Conservation (phyloP, 2,329 filamentous ascomycete genomes). For the Stromatinia cepivora region DNA sequence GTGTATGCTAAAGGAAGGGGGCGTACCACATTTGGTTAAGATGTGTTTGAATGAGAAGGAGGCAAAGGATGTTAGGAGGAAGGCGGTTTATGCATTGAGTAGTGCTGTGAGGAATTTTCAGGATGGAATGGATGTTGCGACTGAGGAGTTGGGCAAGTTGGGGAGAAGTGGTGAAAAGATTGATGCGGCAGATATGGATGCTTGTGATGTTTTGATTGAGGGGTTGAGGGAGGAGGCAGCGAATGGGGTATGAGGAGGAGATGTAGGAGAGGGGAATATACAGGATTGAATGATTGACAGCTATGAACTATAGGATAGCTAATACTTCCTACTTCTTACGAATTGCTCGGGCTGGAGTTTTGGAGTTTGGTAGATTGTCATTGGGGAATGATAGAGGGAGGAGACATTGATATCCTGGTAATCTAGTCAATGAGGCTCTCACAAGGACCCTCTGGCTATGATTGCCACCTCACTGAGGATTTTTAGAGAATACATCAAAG, state of each 20-base stretch:
- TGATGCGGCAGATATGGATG: slow-evolving; percentile 87
- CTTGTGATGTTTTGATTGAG: slow-evolving; percentile 73
- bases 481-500: not conserved
- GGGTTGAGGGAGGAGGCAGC: slow-evolving; percentile 57
- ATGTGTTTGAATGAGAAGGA: slow-evolving; percentile 62
- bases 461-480: slow-evolving; percentile 1
- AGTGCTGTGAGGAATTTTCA: slow-evolving; percentile 87
- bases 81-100: slow-evolving; percentile 87
- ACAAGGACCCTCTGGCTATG: not conserved
- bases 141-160: slow-evolving; percentile 58
- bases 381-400: not conserved
- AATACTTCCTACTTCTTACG: not conserved
- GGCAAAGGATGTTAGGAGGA: slow-evolving; percentile 68
- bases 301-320: not conserved
- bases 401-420: slow-evolving; percentile 2
- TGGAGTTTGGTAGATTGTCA: slow-evolving; percentile 16
- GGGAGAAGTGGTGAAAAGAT: slow-evolving; percentile 55
- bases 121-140: slow-evolving; percentile 70
- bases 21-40: slow-evolving; percentile 67
- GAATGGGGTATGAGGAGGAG: slow-evolving; percentile 14
- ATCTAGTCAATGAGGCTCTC: not conserved
- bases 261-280: not conserved
- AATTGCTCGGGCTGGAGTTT: slow-evolving; percentile 15
- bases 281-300: not conserved
- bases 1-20: slow-evolving; percentile 61